Evolutionary conservation across 192 early-diverging fungal genomes (phyloP), one percentile per base, ranked within the genome.

Genomic region (Backusella circina): DNA sequence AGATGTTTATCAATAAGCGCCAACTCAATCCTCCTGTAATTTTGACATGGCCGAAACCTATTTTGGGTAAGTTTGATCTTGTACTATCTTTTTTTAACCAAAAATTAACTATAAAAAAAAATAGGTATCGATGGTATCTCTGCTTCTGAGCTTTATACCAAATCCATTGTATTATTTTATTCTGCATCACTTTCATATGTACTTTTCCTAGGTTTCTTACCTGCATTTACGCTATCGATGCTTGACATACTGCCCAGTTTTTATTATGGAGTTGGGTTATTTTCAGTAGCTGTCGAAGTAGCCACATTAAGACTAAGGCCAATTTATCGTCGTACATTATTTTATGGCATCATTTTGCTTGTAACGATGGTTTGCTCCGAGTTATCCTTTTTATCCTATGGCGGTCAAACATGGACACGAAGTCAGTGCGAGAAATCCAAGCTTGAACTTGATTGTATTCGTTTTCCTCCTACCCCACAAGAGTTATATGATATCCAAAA

Each of bases 381-480:
- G 12, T 15, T 73, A 2, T 33, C 72, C 12, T 66, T 65, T 15
- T 13, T 67, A 10, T 36, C 71, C 2, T 78, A 73, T 13, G 76
- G 76, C n/a, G 36, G 57, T 8, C 38, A 12, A 28, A 33, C 65
- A 0, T 78, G 71, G 71, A 61, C 26, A 10, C 57, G 41, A 8
- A 7, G 28, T 0, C 32, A 61, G 1, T 78, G 76, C 28, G 44
- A 68, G 65, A 7, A 41, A 30, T 73, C 71, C 13, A 31, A 35
- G 1, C 23, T 68, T 9, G 65, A 67, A 26, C 61, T 78, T 5
- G 65, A 78, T n/a, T 78, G 76, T 68, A 64, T 39, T 1, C 35
- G 23, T 15, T 78, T 73, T 18, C 76, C 76, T 61, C 38, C 15
- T 5, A 6, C 44, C n/a, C 1, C 26, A 31, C 2, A 65, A n/a